Evolutionary conservation across 2,329 filamentous ascomycete genomes (phyloP).

Genomic region (Aspergillus alliaceus): DNA sequence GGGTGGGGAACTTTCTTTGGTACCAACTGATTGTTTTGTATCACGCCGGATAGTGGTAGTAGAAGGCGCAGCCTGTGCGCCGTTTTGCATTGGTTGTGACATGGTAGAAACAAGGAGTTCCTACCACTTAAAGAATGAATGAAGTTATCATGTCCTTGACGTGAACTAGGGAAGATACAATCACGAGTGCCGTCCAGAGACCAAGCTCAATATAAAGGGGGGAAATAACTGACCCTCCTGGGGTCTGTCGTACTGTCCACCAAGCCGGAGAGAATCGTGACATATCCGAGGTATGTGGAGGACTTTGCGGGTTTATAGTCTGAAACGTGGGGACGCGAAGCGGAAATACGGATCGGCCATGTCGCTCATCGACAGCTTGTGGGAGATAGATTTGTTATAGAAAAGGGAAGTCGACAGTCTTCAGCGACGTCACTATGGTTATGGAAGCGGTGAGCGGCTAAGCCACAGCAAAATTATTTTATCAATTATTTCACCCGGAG

Average conservation of each 20-base stretch:
- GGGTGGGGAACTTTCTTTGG: slow-evolving; percentile 22
- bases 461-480: background rate
- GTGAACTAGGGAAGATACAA: background rate
- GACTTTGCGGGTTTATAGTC: slow-evolving; percentile 5
- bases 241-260: slow-evolving; percentile 23
- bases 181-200: slow-evolving; percentile 4
- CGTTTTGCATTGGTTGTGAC: slow-evolving; percentile 23
- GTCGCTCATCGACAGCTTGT: background rate
- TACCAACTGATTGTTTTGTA: slow-evolving; percentile 22
- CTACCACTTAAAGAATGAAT: slow-evolving; percentile 8
- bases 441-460: slow-evolving; percentile 11
- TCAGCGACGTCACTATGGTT: slow-evolving; percentile 16
- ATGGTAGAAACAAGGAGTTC: slow-evolving; percentile 14
- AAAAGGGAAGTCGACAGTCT: background rate
- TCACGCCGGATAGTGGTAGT: slow-evolving; percentile 26
- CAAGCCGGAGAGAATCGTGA: slow-evolving; percentile 21
- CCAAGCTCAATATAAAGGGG: slow-evolving; percentile 21
- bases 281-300: slow-evolving; percentile 25
- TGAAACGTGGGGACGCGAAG: background rate
- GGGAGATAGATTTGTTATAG: background rate
- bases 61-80: slow-evolving; percentile 21
- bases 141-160: slow-evolving; percentile 9
- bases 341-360: slow-evolving; percentile 9
- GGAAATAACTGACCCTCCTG: slow-evolving; percentile 26
- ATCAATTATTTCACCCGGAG: too few species aligned